A percentile compares a stretch with the other conserved stretches of the same genome.
Conservation (phyloP, 192 early-diverging fungal genomes). For the Entomortierella chlamydospora region DNA sequence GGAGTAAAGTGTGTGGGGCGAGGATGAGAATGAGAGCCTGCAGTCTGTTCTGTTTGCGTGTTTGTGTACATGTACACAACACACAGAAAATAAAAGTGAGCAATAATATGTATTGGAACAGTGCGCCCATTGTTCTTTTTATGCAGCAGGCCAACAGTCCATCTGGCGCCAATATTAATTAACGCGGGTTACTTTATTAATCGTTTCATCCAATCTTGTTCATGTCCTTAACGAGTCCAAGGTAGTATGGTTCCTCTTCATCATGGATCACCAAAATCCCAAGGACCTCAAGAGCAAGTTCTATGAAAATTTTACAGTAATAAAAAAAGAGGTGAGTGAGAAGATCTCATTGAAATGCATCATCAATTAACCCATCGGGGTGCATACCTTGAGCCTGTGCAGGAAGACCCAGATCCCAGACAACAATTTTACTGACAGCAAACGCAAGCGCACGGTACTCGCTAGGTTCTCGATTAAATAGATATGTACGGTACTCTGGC, state of each 20-base stretch:
- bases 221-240: constrained; percentile 10
- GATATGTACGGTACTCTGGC: neutral
- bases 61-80: too few relatives aligned
- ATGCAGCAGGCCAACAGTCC: too few relatives aligned
- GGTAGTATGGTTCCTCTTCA: constrained; percentile 14
- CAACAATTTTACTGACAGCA: constrained; percentile 13
- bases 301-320: neutral
- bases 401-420: constrained; percentile 17
- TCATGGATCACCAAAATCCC: constrained; percentile 16
- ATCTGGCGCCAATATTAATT: too few relatives aligned
- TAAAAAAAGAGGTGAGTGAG: neutral
- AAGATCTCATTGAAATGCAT: too few relatives aligned
- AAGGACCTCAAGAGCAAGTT: constrained; percentile 20
- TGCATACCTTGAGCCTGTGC: constrained; percentile 17
- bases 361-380: too few relatives aligned
- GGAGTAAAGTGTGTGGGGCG: too few relatives aligned
- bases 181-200: too few relatives aligned
- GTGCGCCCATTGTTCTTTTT: too few relatives aligned
- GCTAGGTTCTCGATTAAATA: constrained; percentile 3
- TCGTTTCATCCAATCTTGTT: neutral
- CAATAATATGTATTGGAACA: too few relatives aligned
- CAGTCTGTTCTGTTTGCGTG: too few relatives aligned
- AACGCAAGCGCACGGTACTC: constrained; percentile 20
- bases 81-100: too few relatives aligned
- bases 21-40: too few relatives aligned